Evolutionary conservation across 176 grass and related monocot genomes (phyloP).

Genomic region (Musa schizocarpa): DNA sequence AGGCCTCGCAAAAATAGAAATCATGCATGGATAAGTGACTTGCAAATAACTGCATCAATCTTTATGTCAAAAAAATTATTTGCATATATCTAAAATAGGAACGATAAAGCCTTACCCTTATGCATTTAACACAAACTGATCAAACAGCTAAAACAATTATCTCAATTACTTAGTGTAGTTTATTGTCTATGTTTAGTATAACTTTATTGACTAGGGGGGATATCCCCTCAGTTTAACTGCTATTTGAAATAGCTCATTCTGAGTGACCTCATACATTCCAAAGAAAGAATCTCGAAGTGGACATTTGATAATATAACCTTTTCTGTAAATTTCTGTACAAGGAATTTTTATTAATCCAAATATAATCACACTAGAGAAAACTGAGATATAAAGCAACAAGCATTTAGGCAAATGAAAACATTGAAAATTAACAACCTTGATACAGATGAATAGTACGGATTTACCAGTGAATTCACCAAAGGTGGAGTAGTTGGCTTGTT

Average conservation of each 20-base stretch:
- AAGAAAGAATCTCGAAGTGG: neutral
- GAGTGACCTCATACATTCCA: neutral
- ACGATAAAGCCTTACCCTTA: too few species aligned
- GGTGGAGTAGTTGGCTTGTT: conserved; percentile 35
- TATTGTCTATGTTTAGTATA: neutral
- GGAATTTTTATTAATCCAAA: too few species aligned
- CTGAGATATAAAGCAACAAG: too few species aligned
- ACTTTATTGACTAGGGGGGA: too few species aligned
- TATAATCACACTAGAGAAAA: too few species aligned
- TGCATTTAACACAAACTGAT: too few species aligned
- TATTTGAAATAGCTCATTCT: neutral
- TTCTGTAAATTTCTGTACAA: too few species aligned
- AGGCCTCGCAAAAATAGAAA: neutral
- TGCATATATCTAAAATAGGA: neutral
- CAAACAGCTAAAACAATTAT: too few species aligned
- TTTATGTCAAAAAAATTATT: neutral
- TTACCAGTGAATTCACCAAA: conserved; percentile 36
- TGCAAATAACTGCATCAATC: too few species aligned
- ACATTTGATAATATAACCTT: neutral
- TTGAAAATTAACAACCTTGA: neutral
- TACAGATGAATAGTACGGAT: neutral
- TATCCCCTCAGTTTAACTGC: too few species aligned
- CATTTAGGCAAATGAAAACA: neutral
- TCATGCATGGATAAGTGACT: neutral
- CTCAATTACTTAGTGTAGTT: neutral